These are phyloP conservation scores for Lantana camara DNA, from an alignment of 257 asterid species.

Conservation along the genomic window DNA sequence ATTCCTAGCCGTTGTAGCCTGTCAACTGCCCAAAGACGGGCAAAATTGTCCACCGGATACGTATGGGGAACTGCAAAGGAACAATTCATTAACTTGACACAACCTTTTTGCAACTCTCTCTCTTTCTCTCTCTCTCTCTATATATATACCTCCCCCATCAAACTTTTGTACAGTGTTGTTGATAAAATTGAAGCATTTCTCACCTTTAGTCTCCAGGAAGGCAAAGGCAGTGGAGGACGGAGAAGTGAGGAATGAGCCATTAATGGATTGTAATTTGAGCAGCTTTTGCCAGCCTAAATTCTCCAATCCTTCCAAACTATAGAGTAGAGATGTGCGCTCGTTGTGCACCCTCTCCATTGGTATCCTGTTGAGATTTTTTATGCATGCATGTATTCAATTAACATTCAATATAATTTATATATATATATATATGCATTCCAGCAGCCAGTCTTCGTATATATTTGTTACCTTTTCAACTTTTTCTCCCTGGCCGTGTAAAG, in stretches of 20 bases:
- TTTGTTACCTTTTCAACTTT: constrained; percentile 32
- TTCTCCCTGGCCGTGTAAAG: constrained; percentile 25
- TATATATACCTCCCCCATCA: constrained; percentile 62
- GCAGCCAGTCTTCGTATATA: too few species aligned
- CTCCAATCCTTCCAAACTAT: constrained; percentile 50
- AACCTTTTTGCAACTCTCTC: too few species aligned
- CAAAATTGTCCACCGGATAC: constrained; percentile 53
- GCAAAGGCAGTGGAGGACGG: constrained; percentile 65
- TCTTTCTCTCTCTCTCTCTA: too few species aligned
- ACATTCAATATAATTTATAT: too few species aligned
- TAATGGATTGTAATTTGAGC: constrained; percentile 41
- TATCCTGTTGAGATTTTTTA: too few species aligned
- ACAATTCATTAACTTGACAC: background rate
- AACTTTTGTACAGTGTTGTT: constrained; percentile 26
- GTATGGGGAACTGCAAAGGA: constrained; percentile 42
- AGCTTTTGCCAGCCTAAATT: constrained; percentile 54
- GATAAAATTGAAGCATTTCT: constrained; percentile 40
- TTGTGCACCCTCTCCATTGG: constrained; percentile 46
- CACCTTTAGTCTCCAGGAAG: constrained; percentile 47
- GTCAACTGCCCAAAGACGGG: constrained; percentile 60
- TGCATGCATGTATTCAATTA: too few species aligned
- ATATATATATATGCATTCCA: too few species aligned
- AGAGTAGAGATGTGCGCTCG: constrained; percentile 42
- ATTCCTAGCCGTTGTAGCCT: constrained; percentile 61
- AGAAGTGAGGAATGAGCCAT: constrained; percentile 62